Evolutionary conservation across 768 basidiomycete species (phyloP).

Genomic region (Tremella yokohamensis): DNA sequence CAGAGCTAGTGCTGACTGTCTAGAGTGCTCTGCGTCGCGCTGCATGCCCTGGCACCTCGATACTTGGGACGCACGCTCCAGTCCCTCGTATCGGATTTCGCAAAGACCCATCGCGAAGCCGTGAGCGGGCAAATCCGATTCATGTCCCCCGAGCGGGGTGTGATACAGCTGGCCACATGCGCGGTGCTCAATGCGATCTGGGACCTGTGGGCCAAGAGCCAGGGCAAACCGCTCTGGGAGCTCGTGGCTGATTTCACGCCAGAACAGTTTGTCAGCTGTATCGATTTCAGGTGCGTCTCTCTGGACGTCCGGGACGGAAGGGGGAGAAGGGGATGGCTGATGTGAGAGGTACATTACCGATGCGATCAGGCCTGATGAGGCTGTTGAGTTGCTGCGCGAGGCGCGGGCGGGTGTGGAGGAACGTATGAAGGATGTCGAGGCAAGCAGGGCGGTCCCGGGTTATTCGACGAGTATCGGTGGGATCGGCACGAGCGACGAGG

Average conservation of each 20-base stretch:
- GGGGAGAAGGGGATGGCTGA: not conserved
- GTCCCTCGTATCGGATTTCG: slow-evolving; percentile 3
- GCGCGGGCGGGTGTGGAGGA: slow-evolving; percentile 18
- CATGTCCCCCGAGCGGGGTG: slow-evolving; percentile 25
- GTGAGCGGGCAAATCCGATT: slow-evolving; percentile 10
- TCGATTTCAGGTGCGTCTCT: not conserved
- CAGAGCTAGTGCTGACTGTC: not conserved
- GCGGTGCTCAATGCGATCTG: slow-evolving; percentile 80
- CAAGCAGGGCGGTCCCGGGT: slow-evolving; percentile 71
- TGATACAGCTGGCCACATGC: slow-evolving; percentile 34
- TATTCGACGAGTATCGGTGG: slow-evolving; percentile 74
- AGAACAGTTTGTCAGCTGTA: slow-evolving; percentile 57
- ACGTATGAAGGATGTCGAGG: slow-evolving; percentile 75
- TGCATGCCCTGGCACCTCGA: slow-evolving; percentile 11
- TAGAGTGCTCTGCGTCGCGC: slow-evolving; percentile 14
- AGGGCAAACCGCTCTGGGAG: slow-evolving; percentile 82
- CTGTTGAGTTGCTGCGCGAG: not conserved
- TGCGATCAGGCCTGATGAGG: slow-evolving; percentile 30
- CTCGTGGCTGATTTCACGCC: slow-evolving; percentile 76
- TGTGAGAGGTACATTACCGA: not conserved
- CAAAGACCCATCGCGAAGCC: slow-evolving; percentile 3
- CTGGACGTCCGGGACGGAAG: slow-evolving; percentile 26
- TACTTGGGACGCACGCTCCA: slow-evolving; percentile 10
- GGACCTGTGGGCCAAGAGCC: slow-evolving; percentile 60
- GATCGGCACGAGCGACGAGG: slow-evolving; percentile 74